Conservation (phyloP, 2,329 filamentous ascomycete species). For the Aspergillus fumigatus region DNA sequence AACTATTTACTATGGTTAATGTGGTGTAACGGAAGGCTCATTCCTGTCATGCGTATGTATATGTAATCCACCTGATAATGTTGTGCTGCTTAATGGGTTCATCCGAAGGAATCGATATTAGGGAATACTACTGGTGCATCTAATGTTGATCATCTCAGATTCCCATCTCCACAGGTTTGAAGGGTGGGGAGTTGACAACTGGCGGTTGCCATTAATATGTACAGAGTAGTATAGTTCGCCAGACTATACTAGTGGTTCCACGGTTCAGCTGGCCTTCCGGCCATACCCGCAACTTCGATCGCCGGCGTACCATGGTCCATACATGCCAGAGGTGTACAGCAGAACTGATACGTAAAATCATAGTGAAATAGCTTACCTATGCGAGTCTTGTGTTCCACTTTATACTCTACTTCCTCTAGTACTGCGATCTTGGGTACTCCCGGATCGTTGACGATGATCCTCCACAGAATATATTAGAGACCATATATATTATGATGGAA, state of each 20-base stretch:
- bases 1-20: no score
- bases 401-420: no score
- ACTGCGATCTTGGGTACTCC: no score
- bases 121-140: not conserved
- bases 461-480: not conserved
- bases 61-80: not conserved
- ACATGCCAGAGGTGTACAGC: not conserved
- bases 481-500: no score
- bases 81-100: not conserved
- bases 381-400: not conserved
- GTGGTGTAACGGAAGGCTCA: no score
- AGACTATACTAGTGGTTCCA: constrained; percentile 10
- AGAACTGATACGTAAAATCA: not conserved
- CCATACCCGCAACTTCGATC: constrained; percentile 12
- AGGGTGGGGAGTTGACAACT: not conserved
- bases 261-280: constrained; percentile 11
- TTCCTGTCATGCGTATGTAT: not conserved
- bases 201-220: not conserved
- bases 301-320: constrained; percentile 1
- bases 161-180: not conserved
- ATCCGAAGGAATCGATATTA: not conserved
- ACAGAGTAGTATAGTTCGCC: not conserved
- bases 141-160: not conserved
- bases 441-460: not conserved
- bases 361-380: not conserved